Base-by-base conservation (phyloP, 2,329 filamentous ascomycete species). In the Tetracladium maxilliforme region DNA sequence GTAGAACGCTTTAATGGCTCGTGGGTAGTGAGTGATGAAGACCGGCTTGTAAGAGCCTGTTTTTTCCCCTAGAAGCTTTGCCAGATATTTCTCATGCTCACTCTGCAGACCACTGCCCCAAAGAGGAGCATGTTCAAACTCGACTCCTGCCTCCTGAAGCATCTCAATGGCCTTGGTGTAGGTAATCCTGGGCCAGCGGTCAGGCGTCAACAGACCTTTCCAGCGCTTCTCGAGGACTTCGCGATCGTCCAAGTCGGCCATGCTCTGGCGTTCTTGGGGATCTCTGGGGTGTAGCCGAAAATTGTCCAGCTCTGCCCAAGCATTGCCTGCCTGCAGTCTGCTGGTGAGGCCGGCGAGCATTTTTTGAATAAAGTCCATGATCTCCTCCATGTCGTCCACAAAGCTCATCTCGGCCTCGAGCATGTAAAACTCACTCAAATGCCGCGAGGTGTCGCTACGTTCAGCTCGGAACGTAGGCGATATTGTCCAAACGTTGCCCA, bases 361-460 rank as follows among this genome's bases (percentile, higher is more conserved):
- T 27, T 73, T 60, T 48, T 95, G 83, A 3, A 83, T 67, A n/a
- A 87, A 49, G 29, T 74, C 60, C 66, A 92, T 90, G 38, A 98
- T 61, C 14, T 65, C 56, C 16, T 64, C 55, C 35, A 93, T 59
- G 34, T 71, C 56, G 23, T 79, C 62, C 21, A 76, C 67, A 46
- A 93, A 93, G 41, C 72, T 76, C 45, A 86, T 59, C 49, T 98
- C 90, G 10, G 76, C 86, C 51, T 98, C 90, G 3, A 98, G 67
- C 90, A 98, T 95, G 54, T 95, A 95, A 43, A 98, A 95, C 45
- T 98, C 90, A 55, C 83, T 93, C 32, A 98, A 60, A 51, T 98
- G 90, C 15, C 90, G 73, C 6, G 84, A 75, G 0, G 90, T 95
- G 43, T 95, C 86, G 50, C 84, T 94, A 44, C 74, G 75, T 49